phyloP scores from a whole-genome alignment of 768 basidiomycete species.

The Boletus barrowsii region DNA sequence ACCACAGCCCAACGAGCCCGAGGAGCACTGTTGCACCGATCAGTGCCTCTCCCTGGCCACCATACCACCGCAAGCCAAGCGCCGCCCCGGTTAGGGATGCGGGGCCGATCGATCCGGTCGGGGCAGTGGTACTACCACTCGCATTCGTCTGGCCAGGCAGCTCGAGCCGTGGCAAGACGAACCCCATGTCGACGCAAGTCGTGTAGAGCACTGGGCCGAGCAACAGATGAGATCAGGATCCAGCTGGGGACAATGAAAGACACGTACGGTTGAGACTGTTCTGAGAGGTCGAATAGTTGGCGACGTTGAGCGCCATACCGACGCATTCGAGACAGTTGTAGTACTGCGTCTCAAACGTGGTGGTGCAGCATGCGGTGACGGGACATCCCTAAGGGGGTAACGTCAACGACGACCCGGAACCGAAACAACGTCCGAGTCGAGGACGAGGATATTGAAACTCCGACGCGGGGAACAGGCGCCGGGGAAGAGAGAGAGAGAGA shows the following conservation, averaged over 20 bases:
- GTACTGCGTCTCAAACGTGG: constrained; percentile 37
- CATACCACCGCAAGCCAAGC: not conserved
- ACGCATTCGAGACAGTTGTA: constrained; percentile 44
- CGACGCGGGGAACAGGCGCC: not conserved
- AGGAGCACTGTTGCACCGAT: constrained; percentile 8
- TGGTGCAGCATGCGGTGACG: constrained; percentile 37
- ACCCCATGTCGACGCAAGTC: constrained; percentile 27
- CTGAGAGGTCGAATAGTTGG: constrained; percentile 32
- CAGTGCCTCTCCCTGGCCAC: not conserved
- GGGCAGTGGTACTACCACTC: too few species aligned
- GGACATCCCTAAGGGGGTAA: constrained; percentile 27
- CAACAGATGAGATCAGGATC: too few species aligned
- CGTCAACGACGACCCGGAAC: too few species aligned
- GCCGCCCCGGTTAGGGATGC: not conserved
- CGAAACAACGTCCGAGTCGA: too few species aligned
- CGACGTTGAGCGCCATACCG: constrained; percentile 23
- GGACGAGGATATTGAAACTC: not conserved
- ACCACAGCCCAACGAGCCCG: constrained; percentile 12
- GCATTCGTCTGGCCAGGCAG: constrained; percentile 26
- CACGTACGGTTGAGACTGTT: constrained; percentile 35
- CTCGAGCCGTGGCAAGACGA: constrained; percentile 19
- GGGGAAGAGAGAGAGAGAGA: not conserved
- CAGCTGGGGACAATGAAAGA: too few species aligned
- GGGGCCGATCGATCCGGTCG: not conserved
- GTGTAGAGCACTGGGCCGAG: constrained; percentile 18